Evolutionary conservation across 2,329 filamentous ascomycete species (phyloP).

Genomic region (Claviceps digitariae): DNA sequence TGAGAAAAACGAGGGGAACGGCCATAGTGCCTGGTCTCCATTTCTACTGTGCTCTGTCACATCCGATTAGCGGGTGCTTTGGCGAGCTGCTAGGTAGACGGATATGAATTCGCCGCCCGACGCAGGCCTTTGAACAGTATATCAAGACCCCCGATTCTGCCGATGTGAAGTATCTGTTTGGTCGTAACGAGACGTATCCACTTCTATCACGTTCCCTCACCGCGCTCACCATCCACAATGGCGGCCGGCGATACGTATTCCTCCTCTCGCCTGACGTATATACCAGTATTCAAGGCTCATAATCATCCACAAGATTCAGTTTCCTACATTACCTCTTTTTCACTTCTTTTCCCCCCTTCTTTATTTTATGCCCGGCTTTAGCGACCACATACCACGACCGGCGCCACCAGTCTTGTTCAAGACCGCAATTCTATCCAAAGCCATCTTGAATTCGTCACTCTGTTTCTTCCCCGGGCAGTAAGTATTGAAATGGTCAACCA

Average conservation of each 20-base stretch:
- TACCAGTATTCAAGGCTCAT: background rate
- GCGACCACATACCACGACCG: slow-evolving; percentile 39
- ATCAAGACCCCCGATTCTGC: slow-evolving; percentile 15
- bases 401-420: slow-evolving; percentile 46
- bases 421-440: slow-evolving; percentile 61
- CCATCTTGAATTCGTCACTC: slow-evolving; percentile 68
- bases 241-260: too few species aligned
- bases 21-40: slow-evolving; percentile 52
- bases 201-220: too few species aligned
- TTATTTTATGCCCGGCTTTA: slow-evolving; percentile 25
- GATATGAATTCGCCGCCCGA: slow-evolving; percentile 30
- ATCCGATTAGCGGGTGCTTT: slow-evolving; percentile 12
- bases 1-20: slow-evolving; percentile 64
- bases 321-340: background rate
- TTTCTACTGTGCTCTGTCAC: slow-evolving; percentile 35
- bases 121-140: slow-evolving; percentile 28
- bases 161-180: background rate
- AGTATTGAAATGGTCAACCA: slow-evolving; percentile 81
- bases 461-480: slow-evolving; percentile 53
- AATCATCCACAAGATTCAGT: background rate
- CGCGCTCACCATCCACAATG: background rate
- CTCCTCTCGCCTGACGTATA: too few species aligned
- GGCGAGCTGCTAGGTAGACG: slow-evolving; percentile 23
- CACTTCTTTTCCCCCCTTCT: background rate
- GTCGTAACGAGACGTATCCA: background rate